Evolutionary conservation across 2,329 filamentous ascomycete genomes (phyloP).

Genomic region (Grosmannia huntii): DNA sequence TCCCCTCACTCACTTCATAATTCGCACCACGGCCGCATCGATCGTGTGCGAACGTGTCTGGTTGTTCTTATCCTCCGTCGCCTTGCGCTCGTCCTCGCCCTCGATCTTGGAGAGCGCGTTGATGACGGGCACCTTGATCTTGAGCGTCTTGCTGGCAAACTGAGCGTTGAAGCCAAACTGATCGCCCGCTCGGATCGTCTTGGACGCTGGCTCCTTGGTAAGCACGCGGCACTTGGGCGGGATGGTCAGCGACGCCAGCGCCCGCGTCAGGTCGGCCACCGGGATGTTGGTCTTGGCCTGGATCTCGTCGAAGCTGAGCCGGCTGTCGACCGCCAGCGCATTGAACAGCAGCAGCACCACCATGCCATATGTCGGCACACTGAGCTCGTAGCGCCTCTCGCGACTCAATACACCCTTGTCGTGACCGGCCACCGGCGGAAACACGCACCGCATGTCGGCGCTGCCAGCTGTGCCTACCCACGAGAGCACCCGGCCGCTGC

Average conservation of each 20-base stretch:
- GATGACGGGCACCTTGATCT: constrained; percentile 82
- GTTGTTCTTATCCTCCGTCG: constrained; percentile 65
- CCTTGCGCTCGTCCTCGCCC: constrained; percentile 52
- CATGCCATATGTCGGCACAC: constrained; percentile 88
- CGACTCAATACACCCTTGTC: constrained; percentile 45
- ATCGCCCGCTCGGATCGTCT: constrained; percentile 64
- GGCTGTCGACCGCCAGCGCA: constrained; percentile 37
- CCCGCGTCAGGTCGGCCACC: constrained; percentile 57
- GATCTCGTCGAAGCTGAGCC: constrained; percentile 59
- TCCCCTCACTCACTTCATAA: constrained; percentile 70
- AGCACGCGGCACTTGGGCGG: constrained; percentile 74
- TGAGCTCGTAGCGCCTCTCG: constrained; percentile 74
- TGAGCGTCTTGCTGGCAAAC: constrained; percentile 71
- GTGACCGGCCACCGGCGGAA: constrained; percentile 62
- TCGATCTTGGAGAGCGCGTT: constrained; percentile 76
- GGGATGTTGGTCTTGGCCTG: constrained; percentile 73
- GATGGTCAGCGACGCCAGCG: constrained; percentile 70
- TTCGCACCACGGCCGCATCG: constrained; percentile 65
- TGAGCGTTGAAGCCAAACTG: constrained; percentile 69
- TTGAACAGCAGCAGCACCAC: constrained; percentile 85
- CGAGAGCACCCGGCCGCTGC: constrained; percentile 76
- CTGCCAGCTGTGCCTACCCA: constrained; percentile 65
- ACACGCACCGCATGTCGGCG: constrained; percentile 71
- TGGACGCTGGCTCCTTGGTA: constrained; percentile 66
- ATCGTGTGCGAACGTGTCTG: constrained; percentile 58